Conservation (phyloP, 2,329 filamentous ascomycete species). For the Hawksworthiomyces lignivorus region DNA sequence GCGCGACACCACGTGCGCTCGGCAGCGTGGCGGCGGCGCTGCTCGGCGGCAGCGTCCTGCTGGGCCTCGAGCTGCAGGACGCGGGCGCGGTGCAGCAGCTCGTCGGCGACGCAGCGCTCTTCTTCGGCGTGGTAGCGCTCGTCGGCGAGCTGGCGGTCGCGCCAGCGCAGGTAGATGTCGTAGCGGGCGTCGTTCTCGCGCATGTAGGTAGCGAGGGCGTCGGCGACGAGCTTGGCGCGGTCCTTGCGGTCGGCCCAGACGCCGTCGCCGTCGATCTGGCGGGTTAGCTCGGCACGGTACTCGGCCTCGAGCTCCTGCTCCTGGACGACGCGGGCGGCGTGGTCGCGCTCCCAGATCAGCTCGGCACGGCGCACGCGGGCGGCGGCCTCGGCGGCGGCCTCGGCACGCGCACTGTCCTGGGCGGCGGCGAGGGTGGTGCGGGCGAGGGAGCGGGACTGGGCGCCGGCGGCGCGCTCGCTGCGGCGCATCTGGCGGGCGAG, state of each 20-base stretch:
- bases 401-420: conserved; percentile 26
- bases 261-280: conserved; percentile 21
- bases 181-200: conserved; percentile 34
- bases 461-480: conserved; percentile 21
- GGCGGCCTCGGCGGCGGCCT: conserved; percentile 19
- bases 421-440: conserved; percentile 24
- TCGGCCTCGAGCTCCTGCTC: conserved; percentile 37
- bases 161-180: conserved; percentile 29
- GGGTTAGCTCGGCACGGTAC: conserved; percentile 26
- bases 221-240: conserved; percentile 22
- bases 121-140: conserved; percentile 30
- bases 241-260: conserved; percentile 31
- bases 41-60: conserved; percentile 23
- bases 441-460: conserved; percentile 16
- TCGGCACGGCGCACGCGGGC: conserved; percentile 27
- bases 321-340: conserved; percentile 29
- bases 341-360: conserved; percentile 30
- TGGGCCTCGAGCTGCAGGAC: conserved; percentile 21
- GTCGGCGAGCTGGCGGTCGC: conserved; percentile 30
- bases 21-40: conserved; percentile 27
- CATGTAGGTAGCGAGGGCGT: conserved; percentile 27
- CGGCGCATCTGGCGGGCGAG: conserved; percentile 31
- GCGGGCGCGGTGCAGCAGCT: conserved; percentile 34
- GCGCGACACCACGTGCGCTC: conserved; percentile 40
- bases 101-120: conserved; percentile 30